Base-by-base conservation (phyloP, 2,329 filamentous ascomycete species). In the Westerdykella aurantiaca region DNA sequence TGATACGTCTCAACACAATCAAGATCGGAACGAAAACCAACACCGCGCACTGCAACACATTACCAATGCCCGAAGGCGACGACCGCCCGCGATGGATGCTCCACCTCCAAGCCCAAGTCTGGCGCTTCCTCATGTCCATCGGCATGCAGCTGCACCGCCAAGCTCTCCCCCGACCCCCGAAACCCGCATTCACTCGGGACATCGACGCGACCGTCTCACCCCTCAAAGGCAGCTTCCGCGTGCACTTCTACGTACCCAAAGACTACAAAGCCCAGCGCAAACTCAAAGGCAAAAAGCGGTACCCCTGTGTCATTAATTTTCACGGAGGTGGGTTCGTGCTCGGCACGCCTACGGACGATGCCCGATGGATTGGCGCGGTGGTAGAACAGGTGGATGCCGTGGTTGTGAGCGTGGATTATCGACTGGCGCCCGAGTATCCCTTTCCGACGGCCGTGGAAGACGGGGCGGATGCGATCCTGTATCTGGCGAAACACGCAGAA, bases 141-240 rank as follows among this genome's bases (percentile, higher is more conserved):
- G 83, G 82, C 57, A 86, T 86, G 82, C 71, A 77, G 47, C 69
- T 87, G 33, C 83, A 88, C 60, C 77, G 75, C 43, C 67, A 82
- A 46, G 77, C 82, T 1, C 68, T 74, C 34, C 81, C 82, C 6
- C 72, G 76, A 39, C 80, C 83, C 5, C 79, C 81, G 1, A 70
- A 68, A 25, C 81, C 82, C 2, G 67, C 73, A 23, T 87, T 87
- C 66, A 72, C 72, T 38, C 75, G 73, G 37, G 71, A 71, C 14
- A 74, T 86, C 25, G 63, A 72, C 21, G 74, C 74, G 45, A 76
- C 70, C 46, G 64, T 72, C 40, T 73, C 68, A 33, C 71, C 65
- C 4, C 60, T 64, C 34, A 64, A 67, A 41, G 73, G 74, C 35
- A 57, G 64, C 29, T 75, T 83, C 44, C 64, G 69, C 17, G 70